Conservation (phyloP, 208 protist species). For the Leishmania braziliensis region DNA sequence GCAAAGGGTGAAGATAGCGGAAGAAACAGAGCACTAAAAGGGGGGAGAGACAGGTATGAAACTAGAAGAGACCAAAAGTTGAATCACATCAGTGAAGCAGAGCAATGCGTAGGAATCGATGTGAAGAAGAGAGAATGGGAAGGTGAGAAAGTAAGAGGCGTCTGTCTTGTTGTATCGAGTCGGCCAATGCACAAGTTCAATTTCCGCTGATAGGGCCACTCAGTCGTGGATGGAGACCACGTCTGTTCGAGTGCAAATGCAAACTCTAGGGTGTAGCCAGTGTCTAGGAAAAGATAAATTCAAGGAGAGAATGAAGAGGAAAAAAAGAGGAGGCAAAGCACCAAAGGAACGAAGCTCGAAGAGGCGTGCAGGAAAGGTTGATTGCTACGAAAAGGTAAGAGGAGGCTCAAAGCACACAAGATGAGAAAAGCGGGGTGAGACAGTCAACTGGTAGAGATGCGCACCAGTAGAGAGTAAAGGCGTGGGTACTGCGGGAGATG, state of each 20-base stretch:
- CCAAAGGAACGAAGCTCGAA: neutral
- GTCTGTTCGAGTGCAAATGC: neutral
- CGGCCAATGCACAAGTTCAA: neutral
- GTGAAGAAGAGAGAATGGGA: neutral
- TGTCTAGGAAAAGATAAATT: neutral
- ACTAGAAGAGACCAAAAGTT: neutral
- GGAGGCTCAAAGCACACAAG: neutral
- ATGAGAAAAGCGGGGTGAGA: neutral
- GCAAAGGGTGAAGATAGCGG: neutral
- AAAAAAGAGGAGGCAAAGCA: neutral
- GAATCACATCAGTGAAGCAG: neutral
- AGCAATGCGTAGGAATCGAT: neutral
- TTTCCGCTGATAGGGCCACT: neutral
- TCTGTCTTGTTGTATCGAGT: neutral
- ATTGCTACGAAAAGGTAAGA: neutral
- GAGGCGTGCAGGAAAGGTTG: neutral
- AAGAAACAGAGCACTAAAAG: neutral
- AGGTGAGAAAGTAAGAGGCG: neutral
- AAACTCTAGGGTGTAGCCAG: neutral
- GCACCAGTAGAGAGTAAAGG: neutral
- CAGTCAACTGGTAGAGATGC: neutral
- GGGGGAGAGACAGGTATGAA: neutral
- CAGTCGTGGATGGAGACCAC: neutral
- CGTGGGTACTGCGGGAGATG: neutral
- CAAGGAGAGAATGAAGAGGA: constrained; percentile 1